phyloP scores from a whole-genome alignment of 139 green algal species.

The Edaphochlamys debaryana region DNA sequence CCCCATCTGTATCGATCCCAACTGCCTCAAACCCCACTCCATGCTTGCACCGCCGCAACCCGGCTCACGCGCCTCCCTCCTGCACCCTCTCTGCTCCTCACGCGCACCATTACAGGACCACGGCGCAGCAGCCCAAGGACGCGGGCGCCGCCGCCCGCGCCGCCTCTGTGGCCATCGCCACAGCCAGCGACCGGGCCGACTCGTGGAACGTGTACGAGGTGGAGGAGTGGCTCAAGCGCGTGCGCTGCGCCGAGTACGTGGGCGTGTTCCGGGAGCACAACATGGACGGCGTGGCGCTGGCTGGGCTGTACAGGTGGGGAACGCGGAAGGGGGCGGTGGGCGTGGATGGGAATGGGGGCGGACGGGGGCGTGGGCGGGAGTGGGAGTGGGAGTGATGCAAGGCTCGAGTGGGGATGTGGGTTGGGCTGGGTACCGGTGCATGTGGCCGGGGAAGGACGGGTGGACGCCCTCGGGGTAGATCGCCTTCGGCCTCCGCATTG shows the following conservation, averaged over 20 bases:
- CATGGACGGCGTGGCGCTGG: slow-evolving; percentile 58
- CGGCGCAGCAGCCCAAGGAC: slow-evolving; percentile 4
- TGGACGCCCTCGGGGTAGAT: no score
- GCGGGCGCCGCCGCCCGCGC: not conserved
- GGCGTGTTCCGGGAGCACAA: slow-evolving; percentile 46
- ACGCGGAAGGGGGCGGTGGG: no score
- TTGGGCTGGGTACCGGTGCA: no score
- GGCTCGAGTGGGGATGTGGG: no score
- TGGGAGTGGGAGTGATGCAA: no score
- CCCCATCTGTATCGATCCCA: no score
- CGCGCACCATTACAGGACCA: no score
- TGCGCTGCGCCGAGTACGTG: slow-evolving; percentile 43
- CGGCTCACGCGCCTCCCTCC: no score
- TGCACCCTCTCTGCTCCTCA: no score
- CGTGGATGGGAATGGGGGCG: not conserved
- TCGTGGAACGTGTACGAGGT: slow-evolving; percentile 45
- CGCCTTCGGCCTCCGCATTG: not conserved
- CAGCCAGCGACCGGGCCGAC: slow-evolving; percentile 27
- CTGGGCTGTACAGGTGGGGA: slow-evolving; percentile 53
- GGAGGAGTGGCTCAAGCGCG: slow-evolving; percentile 56
- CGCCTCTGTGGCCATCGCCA: not conserved
- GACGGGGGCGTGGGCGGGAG: not conserved
- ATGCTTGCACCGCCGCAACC: not conserved
- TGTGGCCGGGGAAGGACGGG: no score
- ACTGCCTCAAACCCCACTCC: not conserved